Percentiles rank a stretch among this genome's conserved stretches.
Evolutionary conservation across 2,329 filamentous ascomycete species (phyloP).

Genomic region (Mollisiaceae sp.): DNA sequence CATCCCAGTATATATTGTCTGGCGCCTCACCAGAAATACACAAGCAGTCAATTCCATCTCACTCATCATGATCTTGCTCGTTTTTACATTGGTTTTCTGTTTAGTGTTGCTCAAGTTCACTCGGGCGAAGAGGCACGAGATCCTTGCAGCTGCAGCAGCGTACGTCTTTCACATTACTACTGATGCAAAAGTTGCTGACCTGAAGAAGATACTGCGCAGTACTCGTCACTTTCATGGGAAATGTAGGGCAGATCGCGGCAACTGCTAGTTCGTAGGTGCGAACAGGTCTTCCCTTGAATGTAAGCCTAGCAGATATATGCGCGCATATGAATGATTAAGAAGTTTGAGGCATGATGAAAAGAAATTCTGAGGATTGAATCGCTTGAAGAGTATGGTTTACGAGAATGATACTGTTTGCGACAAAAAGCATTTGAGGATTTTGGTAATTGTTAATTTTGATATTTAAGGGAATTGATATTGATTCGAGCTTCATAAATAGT

Average conservation of each 20-base stretch:
- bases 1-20: constrained; percentile 28
- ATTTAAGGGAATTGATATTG: too few relatives aligned
- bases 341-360: too few relatives aligned
- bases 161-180: constrained; percentile 14
- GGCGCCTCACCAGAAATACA: background rate
- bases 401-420: too few relatives aligned
- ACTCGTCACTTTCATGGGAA: constrained; percentile 30
- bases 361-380: too few relatives aligned
- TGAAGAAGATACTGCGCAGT: constrained; percentile 33
- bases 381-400: too few relatives aligned
- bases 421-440: too few relatives aligned
- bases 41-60: background rate
- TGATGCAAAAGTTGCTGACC: background rate
- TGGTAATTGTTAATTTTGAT: too few relatives aligned
- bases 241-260: background rate
- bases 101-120: constrained; percentile 31
- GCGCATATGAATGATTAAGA: too few relatives aligned
- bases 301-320: background rate
- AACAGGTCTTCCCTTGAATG: background rate
- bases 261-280: too few relatives aligned
- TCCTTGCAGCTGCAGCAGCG: constrained; percentile 32
- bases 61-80: constrained; percentile 23
- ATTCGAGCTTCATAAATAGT: too few relatives aligned
- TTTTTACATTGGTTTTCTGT: constrained; percentile 31
- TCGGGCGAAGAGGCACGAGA: constrained; percentile 33